These are phyloP conservation scores for Ceratocystis cubensis DNA, from an alignment of 2,329 filamentous ascomycete genomes.

Conservation along the genomic window DNA sequence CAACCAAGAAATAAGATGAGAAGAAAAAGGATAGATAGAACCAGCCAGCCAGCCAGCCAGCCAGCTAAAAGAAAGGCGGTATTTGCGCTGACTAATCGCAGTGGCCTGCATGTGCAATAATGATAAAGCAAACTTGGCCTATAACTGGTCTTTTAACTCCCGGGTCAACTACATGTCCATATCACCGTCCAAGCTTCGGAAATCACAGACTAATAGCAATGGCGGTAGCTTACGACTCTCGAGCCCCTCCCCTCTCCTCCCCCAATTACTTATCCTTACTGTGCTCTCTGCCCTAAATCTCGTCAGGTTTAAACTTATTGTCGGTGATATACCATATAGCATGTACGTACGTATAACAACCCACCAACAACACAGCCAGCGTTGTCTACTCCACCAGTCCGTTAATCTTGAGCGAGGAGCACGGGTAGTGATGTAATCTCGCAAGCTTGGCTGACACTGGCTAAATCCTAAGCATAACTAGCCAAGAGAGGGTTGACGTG, in stretches of 20 bases:
- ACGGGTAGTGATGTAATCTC: slow-evolving; percentile 4
- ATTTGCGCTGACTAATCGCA: too few relatives aligned
- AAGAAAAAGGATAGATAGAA: background rate
- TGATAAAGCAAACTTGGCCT: too few relatives aligned
- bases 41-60: background rate
- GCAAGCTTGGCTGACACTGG: background rate
- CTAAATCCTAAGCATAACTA: background rate
- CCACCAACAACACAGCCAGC: background rate
- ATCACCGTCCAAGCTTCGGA: too few relatives aligned
- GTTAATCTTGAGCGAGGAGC: background rate
- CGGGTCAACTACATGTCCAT: too few relatives aligned
- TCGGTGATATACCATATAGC: too few relatives aligned
- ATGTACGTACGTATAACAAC: too few relatives aligned
- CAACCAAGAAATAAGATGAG: background rate
- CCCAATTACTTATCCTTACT: too few relatives aligned
- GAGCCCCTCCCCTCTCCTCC: too few relatives aligned
- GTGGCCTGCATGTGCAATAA: too few relatives aligned
- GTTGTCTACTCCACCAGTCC: background rate
- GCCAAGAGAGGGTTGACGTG: background rate
- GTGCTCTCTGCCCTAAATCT: background rate
- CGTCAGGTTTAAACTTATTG: background rate
- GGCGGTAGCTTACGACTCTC: too few relatives aligned
- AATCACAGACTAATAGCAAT: too few relatives aligned
- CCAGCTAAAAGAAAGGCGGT: background rate
- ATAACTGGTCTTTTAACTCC: too few relatives aligned